Evolutionary conservation across 75 land plant species (phyloP), one percentile per base, ranked within the genome.

Genomic region (Selaginella tamariscina): DNA sequence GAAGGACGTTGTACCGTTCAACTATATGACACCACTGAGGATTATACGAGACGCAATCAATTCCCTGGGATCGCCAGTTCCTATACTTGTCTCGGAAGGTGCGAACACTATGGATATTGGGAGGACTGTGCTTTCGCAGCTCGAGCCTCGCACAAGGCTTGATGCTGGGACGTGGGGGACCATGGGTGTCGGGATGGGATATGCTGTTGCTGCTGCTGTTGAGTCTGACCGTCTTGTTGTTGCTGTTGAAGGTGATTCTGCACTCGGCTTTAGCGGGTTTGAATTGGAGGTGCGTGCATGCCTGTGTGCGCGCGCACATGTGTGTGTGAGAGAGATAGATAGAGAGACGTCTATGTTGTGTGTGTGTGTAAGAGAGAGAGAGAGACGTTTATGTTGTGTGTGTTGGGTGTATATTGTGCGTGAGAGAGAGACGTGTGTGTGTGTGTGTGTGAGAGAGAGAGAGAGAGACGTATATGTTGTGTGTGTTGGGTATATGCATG

Each of bases 91-190:
- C 2, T 94, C 98, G 0, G 98, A 94, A 64, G 98, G 98, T 44
- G 98, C 98, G 0, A 94, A 94, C 33, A 94, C 98, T 0, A 94
- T 94, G 98, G 98, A 94, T 72, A 87, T 94, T 0, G 98, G 96
- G 1, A 56, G 98, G 30, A 57, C 96, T 2, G 96, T 94, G 33
- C 65, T 94, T 59, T 76, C 82, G 32, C 98, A 94, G 77, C 86
- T 73, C 1, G 98, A 94, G 77, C 96, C 98, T 0, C 77, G 98
- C 69, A 85, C 96, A 1, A 78, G 98, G 77, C 68, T 94, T 71
- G 98, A 94, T 83, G 98, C 98, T 0, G 98, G 98, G 65, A 94
- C 98, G 13, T 94, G 98, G 98, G 98, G 98, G 31, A 94, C 98
- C 0, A 94, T 94, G 98, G 98, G 98, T 22, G 96, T 94, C 18